Evolutionary conservation across 306 rosid genomes (phyloP), one percentile per base, ranked within the genome.

Genomic region (Cucumis cinereus): DNA sequence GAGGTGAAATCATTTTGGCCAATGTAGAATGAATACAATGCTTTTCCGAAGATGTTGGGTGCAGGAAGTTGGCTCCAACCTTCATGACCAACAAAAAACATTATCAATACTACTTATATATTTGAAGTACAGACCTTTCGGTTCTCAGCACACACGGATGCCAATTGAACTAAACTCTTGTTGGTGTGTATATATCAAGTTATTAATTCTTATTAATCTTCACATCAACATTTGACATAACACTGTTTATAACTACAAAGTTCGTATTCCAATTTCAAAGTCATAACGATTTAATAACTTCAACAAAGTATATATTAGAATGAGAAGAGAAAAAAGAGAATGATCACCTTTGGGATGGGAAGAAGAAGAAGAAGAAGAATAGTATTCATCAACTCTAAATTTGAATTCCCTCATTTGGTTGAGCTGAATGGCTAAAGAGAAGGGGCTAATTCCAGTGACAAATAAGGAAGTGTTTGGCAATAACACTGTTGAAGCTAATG

Each of bases 1-100:
- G 96, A 89, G 50, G 96, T 91, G 85, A 90, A 91, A 77, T 91
- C 97, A 80, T 89, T 94, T 82, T 94, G 98, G n/a, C 98, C 98
- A 81, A 90, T 89, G 40, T 91, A 87, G 53, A 94, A 78, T 10
- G 85, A 87, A 78, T 90, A 94, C 36, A 91, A 71, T 3, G 97
- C 89, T 77, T 88, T 90, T 66, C 87, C 83, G 9, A 94, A 86
- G 14, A 90, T 74, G 78, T 89, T 85, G 1, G 84, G 85, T 4
- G 88, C 55, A 76, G 98, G 98, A 72, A 93, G 82, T 20, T 74
- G 80, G 2, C 62, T 52, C 23, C 78, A 45, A 73, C 83, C 98
- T 87, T 41, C 10, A 45, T 45, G 61, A 64, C 0, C 19, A 12
- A 35, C 15, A 19, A 15, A 15, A 35, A 63, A 63, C 15, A 26